Base-by-base conservation (phyloP, 2,329 filamentous ascomycete species). In the Aulographum hederae region DNA sequence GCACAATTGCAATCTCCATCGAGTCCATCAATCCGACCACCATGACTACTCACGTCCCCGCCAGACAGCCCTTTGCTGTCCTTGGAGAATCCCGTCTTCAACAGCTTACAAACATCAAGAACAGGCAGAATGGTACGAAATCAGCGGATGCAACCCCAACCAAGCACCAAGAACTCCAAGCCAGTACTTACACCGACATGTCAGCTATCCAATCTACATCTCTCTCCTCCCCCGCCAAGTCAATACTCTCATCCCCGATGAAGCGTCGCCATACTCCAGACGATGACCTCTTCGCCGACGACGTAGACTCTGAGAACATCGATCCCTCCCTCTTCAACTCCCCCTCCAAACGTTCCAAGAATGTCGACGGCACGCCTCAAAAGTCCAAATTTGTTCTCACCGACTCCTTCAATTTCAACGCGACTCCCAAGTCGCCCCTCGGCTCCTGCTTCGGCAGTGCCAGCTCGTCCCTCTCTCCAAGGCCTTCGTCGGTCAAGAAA, bases 51-150 rank as follows among this genome's bases (percentile, higher is more conserved):
- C n/a, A n/a, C n/a, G n/a, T n/a, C 52, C 65, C 41, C 38, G 57
- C 62, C 38, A 70, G 78, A 46, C 76, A 81, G 55, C 78, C 78
- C 4, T 84, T 85, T 52, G 78, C 73, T 48, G 74, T 74, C 30
- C 62, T 85, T 33, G 70, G 79, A 48, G 65, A 63, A 43, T 59
- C 72, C 34, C 70, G 79, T 42, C 62, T 85, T 17, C 75, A 81
- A 52, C 70, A 62, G 40, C 60, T 86, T 44, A 74, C 73, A 17
- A 81, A 72, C 54, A 56, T 75, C 31, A 86, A 84, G 62, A 85
- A 85, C 53, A 65, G 73, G 52, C 78, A 85, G 46, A 68, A 67
- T 57, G 60, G 64, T 68, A 60, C 44, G 51, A 30, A 19, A 21
- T 14, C 29, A 34, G 30, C 18, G 16, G 32, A 37, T 27, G 11